These are phyloP conservation scores for Mycosphaerella sp. DNA, from an alignment of 2,329 filamentous ascomycete species.

Conservation along the genomic window DNA sequence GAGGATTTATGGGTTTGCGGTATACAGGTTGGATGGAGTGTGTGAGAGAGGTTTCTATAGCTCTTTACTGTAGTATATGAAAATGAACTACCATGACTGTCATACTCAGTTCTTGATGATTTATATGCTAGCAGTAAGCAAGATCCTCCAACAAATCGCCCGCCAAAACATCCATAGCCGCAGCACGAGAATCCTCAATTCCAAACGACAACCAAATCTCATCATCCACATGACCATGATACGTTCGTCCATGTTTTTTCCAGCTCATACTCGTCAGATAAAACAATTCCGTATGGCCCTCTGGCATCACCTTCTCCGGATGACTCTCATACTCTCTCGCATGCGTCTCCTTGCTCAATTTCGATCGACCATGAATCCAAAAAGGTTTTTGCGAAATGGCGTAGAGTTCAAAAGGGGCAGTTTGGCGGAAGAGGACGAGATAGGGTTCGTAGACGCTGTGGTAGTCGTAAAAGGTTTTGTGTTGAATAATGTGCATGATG, in stretches of 20 bases:
- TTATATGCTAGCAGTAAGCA: slow-evolving; percentile 16
- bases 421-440: slow-evolving; percentile 46
- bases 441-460: slow-evolving; percentile 52
- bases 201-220: slow-evolving; percentile 51
- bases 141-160: slow-evolving; percentile 44
- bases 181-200: slow-evolving; percentile 47
- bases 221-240: slow-evolving; percentile 54
- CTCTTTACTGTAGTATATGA: too few species aligned
- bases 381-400: slow-evolving; percentile 47
- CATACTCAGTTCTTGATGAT: too few species aligned
- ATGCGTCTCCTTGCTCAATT: slow-evolving; percentile 25
- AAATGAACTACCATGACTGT: too few species aligned
- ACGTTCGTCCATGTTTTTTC: slow-evolving; percentile 43
- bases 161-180: slow-evolving; percentile 48
- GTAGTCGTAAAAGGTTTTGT: slow-evolving; percentile 46
- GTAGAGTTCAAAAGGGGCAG: slow-evolving; percentile 46
- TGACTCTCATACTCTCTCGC: slow-evolving; percentile 10
- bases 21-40: too few species aligned
- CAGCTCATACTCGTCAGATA: slow-evolving; percentile 54
- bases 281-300: slow-evolving; percentile 47
- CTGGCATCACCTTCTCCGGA: slow-evolving; percentile 19
- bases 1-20: too few species aligned
- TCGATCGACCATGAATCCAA: slow-evolving; percentile 50
- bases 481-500: slow-evolving; percentile 50
- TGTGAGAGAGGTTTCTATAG: too few species aligned